phyloP scores from a whole-genome alignment of 768 basidiomycete genomes.

The Trametopsis cervina region DNA sequence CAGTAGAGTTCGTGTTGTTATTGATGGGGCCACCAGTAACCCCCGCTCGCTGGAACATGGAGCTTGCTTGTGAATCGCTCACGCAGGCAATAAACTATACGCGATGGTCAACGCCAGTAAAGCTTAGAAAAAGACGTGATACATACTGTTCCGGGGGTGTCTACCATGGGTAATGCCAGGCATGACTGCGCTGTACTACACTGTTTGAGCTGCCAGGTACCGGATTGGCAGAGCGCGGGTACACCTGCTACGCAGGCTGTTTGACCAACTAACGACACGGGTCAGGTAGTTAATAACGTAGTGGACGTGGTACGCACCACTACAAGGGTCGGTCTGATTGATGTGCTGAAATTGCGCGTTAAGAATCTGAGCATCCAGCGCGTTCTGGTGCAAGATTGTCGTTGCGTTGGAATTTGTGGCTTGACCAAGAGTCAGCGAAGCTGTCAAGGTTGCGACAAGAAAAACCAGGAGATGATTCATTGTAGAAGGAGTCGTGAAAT shows the following conservation, averaged over 20 bases:
- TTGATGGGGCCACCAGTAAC: constrained; percentile 35
- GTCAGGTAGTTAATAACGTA: not conserved
- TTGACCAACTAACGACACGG: constrained; percentile 30
- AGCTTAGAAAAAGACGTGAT: not conserved
- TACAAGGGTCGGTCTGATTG: constrained; percentile 37
- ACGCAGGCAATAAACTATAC: constrained; percentile 46
- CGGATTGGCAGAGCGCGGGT: constrained; percentile 35
- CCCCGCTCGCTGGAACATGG: constrained; percentile 41
- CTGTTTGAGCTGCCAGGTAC: constrained; percentile 31
- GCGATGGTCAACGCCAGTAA: too few relatives aligned
- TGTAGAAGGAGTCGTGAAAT: not conserved
- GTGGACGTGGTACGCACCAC: constrained; percentile 25
- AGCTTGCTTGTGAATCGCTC: constrained; percentile 37
- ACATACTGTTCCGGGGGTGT: constrained; percentile 39
- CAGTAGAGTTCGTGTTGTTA: constrained; percentile 16
- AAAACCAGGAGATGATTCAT: constrained; percentile 19
- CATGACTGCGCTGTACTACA: constrained; percentile 36
- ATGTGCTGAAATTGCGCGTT: constrained; percentile 40
- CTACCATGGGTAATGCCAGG: constrained; percentile 45
- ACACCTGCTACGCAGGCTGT: constrained; percentile 37
- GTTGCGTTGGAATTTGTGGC: constrained; percentile 25
- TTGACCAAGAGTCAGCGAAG: constrained; percentile 28
- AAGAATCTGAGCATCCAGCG: constrained; percentile 40
- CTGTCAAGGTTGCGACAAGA: constrained; percentile 25
- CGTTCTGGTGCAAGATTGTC: constrained; percentile 39